Percentiles rank a stretch among this genome's conserved stretches.
Evolutionary conservation across 2,329 filamentous ascomycete genomes (phyloP).

Genomic region (Eurotiales sp.): DNA sequence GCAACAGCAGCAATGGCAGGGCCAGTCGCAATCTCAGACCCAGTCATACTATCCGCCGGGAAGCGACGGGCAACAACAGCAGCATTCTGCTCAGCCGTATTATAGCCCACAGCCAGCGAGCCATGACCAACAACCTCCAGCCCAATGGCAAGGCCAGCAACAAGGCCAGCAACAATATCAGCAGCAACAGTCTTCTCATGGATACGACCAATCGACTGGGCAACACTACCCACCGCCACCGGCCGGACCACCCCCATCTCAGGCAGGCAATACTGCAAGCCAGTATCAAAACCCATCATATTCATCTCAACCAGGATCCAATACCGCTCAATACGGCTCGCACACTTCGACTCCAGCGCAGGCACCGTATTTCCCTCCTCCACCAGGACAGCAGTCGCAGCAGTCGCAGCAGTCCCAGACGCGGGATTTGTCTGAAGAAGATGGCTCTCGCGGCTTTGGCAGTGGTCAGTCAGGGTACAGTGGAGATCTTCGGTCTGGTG

Average conservation of each 20-base stretch:
- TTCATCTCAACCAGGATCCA: conserved; percentile 1
- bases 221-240: conserved; percentile 39
- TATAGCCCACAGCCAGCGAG: not conserved
- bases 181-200: conserved; percentile 9
- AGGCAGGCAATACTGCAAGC: conserved; percentile 1
- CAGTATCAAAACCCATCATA: not conserved
- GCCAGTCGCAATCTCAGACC: conserved; percentile 1
- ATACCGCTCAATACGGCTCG: conserved; percentile 7
- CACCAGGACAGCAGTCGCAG: conserved; percentile 30
- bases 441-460: conserved; percentile 28
- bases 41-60: conserved; percentile 13
- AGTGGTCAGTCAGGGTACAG: conserved; percentile 1
- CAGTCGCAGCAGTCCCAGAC: conserved; percentile 29
- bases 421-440: conserved; percentile 29
- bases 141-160: conserved; percentile 2
- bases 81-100: not conserved
- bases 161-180: not conserved
- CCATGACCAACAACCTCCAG: not conserved
- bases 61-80: conserved; percentile 13
- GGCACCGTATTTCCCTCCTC: conserved; percentile 41
- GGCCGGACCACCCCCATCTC: conserved; percentile 28
- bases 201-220: conserved; percentile 15
- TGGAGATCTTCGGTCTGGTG: conserved; percentile 20
- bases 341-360: conserved; percentile 15
- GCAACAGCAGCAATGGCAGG: conserved; percentile 10